Evolutionary conservation across 177 flowering plant genomes (phyloP), one percentile per base, ranked within the genome.

Genomic region (Vitis hybrid): DNA sequence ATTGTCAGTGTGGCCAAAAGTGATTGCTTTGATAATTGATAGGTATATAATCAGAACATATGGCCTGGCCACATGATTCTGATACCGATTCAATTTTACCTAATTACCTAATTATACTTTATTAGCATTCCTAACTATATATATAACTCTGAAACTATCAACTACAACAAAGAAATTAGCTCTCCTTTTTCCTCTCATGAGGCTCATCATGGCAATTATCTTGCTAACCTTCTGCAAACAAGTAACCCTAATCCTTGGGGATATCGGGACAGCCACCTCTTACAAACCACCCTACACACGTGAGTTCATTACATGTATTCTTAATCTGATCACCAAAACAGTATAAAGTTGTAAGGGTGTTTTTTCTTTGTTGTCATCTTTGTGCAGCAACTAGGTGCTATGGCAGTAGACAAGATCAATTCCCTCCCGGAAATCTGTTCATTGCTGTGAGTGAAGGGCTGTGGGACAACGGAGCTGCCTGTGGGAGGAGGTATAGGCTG

Each of bases 391-490:
- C 82, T 5, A 61, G n/a, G 52, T 82, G 84, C 35, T 10, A 62
- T 4, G 84, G 84, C 0, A 61, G 65, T 15, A 49, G 58, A 8
- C 66, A 54, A 27, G 78, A 67, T 3, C 82, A 77, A 35, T 82
- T 82, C 67, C 84, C 82, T 0, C 56, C 69, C 1, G 72, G 75
- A 0, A 66, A 59, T 9, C 35, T 60, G 9, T 79, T 79, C 61
- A 79, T 55, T 0, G 77, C 80, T 2, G 84, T 61, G 9, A 71
- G 79, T n/a, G 85, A 82, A 10, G 80, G 77, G 9, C 9, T 77
- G 17, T 82, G 85, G 85, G 85, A 82, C 64, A 82, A 82, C 10
- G 84, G 82, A 2, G 80, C 82, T 1, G 76, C 82, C 4, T 81
- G 82, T 41, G 82, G 82, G 4, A 41, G 80, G 72, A 27, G 73